phyloP scores from a whole-genome alignment of 345 rosid genomes.

The Moricandia moricandioides region DNA sequence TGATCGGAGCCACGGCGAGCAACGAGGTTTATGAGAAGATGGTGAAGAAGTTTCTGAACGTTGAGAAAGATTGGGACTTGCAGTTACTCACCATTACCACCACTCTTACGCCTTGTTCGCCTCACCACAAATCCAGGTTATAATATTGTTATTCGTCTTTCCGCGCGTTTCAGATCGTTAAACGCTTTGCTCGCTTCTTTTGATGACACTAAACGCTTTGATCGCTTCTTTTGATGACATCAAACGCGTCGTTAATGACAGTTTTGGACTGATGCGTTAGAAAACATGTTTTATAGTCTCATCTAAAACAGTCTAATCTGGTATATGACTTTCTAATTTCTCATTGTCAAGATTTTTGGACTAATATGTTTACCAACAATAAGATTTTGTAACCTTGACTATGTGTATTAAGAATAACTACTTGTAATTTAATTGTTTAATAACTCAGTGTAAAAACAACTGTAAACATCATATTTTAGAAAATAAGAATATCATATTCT shows the following conservation, averaged over 20 bases:
- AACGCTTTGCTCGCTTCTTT: slow-evolving; percentile 6
- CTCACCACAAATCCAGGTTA: slow-evolving; percentile 77
- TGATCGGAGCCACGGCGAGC: slow-evolving; percentile 61
- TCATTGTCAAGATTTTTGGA: neutral
- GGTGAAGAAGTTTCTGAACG: slow-evolving; percentile 47
- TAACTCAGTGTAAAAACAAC: neutral
- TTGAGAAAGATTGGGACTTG: slow-evolving; percentile 82
- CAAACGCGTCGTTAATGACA: neutral
- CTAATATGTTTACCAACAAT: neutral
- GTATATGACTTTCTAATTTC: neutral
- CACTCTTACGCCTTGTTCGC: slow-evolving; percentile 44
- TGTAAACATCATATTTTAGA: neutral
- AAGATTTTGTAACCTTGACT: neutral
- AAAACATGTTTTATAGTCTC: neutral
- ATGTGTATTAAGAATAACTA: neutral
- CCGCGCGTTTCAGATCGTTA: neutral
- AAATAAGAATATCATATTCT: neutral
- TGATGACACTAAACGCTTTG: no score
- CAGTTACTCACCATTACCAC: slow-evolving; percentile 70
- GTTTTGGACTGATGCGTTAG: neutral
- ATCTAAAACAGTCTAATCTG: neutral
- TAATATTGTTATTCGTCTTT: neutral
- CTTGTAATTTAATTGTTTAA: neutral
- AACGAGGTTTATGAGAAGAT: slow-evolving; percentile 60
- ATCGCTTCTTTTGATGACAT: neutral